Base-by-base conservation (phyloP, 1,139 yeast species). In the Yamadazyma oceani region DNA sequence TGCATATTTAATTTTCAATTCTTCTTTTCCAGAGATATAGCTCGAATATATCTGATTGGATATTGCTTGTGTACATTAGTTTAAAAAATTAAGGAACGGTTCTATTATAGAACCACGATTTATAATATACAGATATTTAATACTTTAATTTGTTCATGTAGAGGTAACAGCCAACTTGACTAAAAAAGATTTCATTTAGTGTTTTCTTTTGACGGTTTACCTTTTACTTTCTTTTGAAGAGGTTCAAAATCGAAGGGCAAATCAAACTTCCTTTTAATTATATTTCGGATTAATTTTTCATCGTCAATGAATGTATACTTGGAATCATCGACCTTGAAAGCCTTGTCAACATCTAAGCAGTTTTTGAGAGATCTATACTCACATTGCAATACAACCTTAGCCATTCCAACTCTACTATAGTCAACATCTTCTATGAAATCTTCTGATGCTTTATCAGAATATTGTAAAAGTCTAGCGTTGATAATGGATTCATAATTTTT, bases 271-370 rank as follows among this genome's bases (percentile, higher is more conserved):
- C 80, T 69, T 52, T 82, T 82, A 39, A 75, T 46, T 15, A 82
- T 70, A 48, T 79, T 81, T 39, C 76, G 66, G 34, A 80, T 56
- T 34, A 82, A 58, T 53, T 80, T 82, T 1, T 65, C 75, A 57
- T 82, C 89, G 9, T 72, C 75, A 27, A 83, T 73, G 24, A 74
- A 48, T 35, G 57, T 61, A 43, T 63, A 73, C 2, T 45, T 43
- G 2, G 36, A 50, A 25, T 55, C 55, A 1, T 53, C 55, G 5
- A 56, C 50, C 2, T 47, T 51, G 24, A 63, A 60, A 1, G 72
- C 58, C 22, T 62, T 51, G 8, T 62, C 62, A 5, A 60, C 40
- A 36, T 62, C 58, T 17, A 60, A 47, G 40, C 83, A 74, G 29
- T 58, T 63, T 14, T 55, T 54, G 22, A 84, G 57, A 2, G 85